Evolutionary conservation across 2,329 filamentous ascomycete genomes (phyloP).

Genomic region (Claviceps arundinis): DNA sequence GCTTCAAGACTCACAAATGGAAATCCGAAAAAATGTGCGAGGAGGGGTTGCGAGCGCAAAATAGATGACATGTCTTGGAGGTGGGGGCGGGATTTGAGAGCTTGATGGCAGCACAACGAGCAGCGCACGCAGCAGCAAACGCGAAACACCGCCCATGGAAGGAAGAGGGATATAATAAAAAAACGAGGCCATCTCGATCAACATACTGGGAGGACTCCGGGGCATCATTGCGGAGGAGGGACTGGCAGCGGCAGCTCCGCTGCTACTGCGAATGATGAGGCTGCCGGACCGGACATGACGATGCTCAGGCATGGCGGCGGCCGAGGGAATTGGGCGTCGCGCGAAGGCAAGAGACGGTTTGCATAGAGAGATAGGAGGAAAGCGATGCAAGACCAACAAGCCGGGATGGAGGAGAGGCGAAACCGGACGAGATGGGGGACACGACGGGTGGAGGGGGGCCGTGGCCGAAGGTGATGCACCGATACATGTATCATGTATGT

Average conservation of each 20-base stretch:
- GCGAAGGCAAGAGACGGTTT: slow-evolving; percentile 2
- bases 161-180: neutral
- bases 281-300: slow-evolving; percentile 46
- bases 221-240: slow-evolving; percentile 22
- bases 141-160: neutral
- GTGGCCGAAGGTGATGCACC: neutral
- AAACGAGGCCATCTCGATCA: neutral
- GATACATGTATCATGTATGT: too few relatives aligned
- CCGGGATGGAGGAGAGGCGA: slow-evolving; percentile 4
- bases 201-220: slow-evolving; percentile 45
- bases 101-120: neutral
- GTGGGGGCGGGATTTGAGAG: slow-evolving; percentile 5
- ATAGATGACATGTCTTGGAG: neutral
- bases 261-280: slow-evolving; percentile 34
- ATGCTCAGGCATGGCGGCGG: slow-evolving; percentile 33
- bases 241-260: slow-evolving; percentile 12
- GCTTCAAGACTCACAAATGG: too few relatives aligned
- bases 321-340: slow-evolving; percentile 7
- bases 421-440: slow-evolving; percentile 3
- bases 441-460: slow-evolving; percentile 6
- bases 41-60: too few relatives aligned
- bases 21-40: too few relatives aligned
- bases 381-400: slow-evolving; percentile 3
- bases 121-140: neutral
- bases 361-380: slow-evolving; percentile 4